Evolutionary conservation across 2,329 filamentous ascomycete genomes (phyloP).

Genomic region (Phialophora macrospora): DNA sequence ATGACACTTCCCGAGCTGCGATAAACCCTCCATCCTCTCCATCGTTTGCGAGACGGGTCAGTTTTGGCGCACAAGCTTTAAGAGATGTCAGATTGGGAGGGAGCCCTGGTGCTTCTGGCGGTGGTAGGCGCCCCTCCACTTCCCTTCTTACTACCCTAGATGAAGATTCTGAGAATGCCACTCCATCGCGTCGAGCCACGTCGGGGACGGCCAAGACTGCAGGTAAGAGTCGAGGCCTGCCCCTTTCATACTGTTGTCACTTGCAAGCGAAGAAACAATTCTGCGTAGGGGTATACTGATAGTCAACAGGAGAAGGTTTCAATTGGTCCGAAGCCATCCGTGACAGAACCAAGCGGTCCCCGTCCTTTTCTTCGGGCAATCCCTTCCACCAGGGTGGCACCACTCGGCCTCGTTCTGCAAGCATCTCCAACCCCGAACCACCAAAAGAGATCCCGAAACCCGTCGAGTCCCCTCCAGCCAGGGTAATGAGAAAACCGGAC

Average conservation of each 20-base stretch:
- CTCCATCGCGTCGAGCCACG: conserved; percentile 33
- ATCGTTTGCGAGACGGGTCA: conserved; percentile 78
- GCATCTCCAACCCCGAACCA: conserved; percentile 58
- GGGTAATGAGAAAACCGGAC: conserved; percentile 73
- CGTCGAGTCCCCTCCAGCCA: conserved; percentile 36
- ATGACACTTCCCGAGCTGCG: conserved; percentile 68
- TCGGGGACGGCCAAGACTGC: conserved; percentile 42
- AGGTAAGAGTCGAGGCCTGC: conserved; percentile 64
- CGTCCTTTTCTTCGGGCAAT: conserved; percentile 50
- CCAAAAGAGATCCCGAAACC: conserved; percentile 49
- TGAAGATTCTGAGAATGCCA: conserved; percentile 38
- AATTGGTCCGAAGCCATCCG: conserved; percentile 97
- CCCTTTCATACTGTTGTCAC: conserved; percentile 38
- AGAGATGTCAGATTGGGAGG: conserved; percentile 68
- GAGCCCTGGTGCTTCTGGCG: conserved; percentile 68
- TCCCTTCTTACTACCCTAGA: conserved; percentile 48
- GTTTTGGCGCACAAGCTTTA: conserved; percentile 82
- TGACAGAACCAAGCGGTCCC: conserved; percentile 81
- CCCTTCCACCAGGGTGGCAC: conserved; percentile 30
- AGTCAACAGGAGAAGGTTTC: conserved; percentile 79
- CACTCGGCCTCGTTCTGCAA: conserved; percentile 48
- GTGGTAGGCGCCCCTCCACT: conserved; percentile 62
- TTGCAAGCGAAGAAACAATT: not conserved
- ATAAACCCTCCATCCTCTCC: conserved; percentile 71
- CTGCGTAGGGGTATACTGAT: conserved; percentile 15